These are phyloP conservation scores for Ambrosia trifida DNA, from an alignment of 129 eudicot genomes.

Conservation along the genomic window DNA sequence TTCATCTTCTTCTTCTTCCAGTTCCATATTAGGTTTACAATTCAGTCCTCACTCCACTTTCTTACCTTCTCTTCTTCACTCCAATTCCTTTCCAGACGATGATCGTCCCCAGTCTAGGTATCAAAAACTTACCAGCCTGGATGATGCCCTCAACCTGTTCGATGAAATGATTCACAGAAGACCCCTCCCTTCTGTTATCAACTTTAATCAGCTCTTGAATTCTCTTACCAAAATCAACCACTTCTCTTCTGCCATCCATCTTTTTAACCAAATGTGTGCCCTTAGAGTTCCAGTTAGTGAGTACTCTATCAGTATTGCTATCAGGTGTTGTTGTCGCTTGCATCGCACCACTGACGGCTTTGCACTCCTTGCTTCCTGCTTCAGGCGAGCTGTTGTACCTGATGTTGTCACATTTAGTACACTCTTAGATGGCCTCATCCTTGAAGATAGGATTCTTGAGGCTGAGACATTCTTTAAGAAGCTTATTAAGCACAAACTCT, in stretches of 20 bases:
- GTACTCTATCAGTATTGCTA: background rate
- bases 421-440: background rate
- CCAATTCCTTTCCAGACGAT: too few species aligned
- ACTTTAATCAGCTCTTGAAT: background rate
- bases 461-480: constrained; percentile 1
- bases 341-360: background rate
- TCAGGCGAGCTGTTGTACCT: background rate
- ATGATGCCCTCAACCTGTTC: background rate
- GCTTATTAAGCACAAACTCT: background rate
- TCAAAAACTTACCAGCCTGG: background rate
- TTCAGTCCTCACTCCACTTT: too few species aligned
- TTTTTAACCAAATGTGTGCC: background rate
- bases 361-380: background rate
- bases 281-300: background rate
- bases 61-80: too few species aligned
- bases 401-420: background rate
- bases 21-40: too few species aligned
- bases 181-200: background rate
- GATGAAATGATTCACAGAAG: background rate
- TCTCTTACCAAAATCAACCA: background rate
- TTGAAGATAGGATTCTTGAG: constrained; percentile 6
- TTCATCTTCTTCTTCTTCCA: too few species aligned
- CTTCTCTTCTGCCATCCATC: background rate
- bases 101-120: background rate
- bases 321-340: background rate